Conservation (phyloP, 1,284 basidiomycete species). For the Waitea zeae region DNA sequence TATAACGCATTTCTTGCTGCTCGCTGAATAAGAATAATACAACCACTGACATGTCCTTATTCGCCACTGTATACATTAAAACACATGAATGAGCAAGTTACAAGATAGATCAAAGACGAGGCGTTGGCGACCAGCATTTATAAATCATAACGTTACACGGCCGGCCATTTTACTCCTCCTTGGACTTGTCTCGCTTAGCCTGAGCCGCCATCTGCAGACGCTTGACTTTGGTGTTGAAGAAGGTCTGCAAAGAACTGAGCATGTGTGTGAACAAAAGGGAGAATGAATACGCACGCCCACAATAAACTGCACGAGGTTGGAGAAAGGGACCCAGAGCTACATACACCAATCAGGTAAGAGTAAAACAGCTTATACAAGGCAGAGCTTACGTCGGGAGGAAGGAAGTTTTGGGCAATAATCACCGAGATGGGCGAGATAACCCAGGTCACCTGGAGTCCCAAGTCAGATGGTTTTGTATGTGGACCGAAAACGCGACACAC, state of each 20-base stretch:
- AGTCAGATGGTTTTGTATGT: too few relatives aligned
- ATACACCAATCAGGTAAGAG: slow-evolving; percentile 3
- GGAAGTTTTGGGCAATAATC: slow-evolving; percentile 55
- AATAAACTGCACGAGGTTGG: slow-evolving; percentile 49
- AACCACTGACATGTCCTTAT: too few relatives aligned
- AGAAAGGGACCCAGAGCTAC: slow-evolving; percentile 62
- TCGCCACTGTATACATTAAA: too few relatives aligned
- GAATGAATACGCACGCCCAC: slow-evolving; percentile 33
- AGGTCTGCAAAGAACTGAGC: slow-evolving; percentile 25
- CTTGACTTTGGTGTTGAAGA: slow-evolving; percentile 58
- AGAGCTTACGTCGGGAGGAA: slow-evolving; percentile 49
- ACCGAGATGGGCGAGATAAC: slow-evolving; percentile 56
- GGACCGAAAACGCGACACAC: too few relatives aligned
- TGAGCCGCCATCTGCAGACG: background rate
- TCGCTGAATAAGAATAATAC: too few relatives aligned
- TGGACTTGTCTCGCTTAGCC: too few relatives aligned
- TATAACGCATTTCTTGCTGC: too few relatives aligned
- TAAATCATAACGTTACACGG: too few relatives aligned
- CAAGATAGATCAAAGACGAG: too few relatives aligned
- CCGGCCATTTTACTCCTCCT: too few relatives aligned
- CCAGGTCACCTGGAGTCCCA: slow-evolving; percentile 39
- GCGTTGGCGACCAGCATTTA: too few relatives aligned
- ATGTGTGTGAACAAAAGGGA: slow-evolving; percentile 1
- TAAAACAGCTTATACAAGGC: background rate
- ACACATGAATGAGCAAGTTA: too few relatives aligned